These are phyloP conservation scores for Gaertneriomyces semiglobifer DNA, from an alignment of 192 early-diverging fungal genomes.

Conservation along the genomic window DNA sequence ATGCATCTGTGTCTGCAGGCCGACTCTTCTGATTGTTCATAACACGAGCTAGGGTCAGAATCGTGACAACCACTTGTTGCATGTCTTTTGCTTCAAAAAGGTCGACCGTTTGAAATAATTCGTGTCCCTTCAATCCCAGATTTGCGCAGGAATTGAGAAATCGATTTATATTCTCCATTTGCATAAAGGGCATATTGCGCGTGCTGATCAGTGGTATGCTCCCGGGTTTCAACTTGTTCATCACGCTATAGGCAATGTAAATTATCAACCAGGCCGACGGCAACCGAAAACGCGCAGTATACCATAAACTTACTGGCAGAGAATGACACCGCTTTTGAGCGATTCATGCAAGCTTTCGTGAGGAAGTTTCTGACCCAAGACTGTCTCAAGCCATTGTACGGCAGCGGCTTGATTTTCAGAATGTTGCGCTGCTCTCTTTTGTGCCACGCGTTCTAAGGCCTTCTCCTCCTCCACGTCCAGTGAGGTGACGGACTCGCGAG, in stretches of 20 bases:
- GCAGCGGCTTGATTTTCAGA: conserved; percentile 62
- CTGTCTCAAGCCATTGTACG: conserved; percentile 59
- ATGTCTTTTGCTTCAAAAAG: conserved; percentile 64
- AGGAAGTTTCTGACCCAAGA: conserved; percentile 54
- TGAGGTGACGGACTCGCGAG: neutral
- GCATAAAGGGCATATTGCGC: conserved; percentile 66
- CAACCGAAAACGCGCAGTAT: neutral
- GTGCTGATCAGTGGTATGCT: conserved; percentile 70
- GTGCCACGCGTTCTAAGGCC: conserved; percentile 11
- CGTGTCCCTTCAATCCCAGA: conserved; percentile 67
- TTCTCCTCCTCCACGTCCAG: conserved; percentile 1
- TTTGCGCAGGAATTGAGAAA: conserved; percentile 57
- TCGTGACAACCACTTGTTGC: conserved; percentile 66
- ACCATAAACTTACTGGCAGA: conserved; percentile 63
- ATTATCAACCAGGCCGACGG: neutral
- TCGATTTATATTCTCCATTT: conserved; percentile 83
- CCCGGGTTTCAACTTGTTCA: conserved; percentile 73
- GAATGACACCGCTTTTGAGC: conserved; percentile 71
- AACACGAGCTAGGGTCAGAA: conserved; percentile 66
- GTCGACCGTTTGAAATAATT: conserved; percentile 81
- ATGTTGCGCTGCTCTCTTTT: conserved; percentile 30
- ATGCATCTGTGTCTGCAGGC: too few relatives aligned
- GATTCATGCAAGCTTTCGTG: conserved; percentile 54
- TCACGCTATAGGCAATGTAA: conserved; percentile 45
- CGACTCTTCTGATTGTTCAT: neutral